These are phyloP conservation scores for Blastobotrys niveus DNA, from an alignment of 1,139 yeast species.

Conservation along the genomic window DNA sequence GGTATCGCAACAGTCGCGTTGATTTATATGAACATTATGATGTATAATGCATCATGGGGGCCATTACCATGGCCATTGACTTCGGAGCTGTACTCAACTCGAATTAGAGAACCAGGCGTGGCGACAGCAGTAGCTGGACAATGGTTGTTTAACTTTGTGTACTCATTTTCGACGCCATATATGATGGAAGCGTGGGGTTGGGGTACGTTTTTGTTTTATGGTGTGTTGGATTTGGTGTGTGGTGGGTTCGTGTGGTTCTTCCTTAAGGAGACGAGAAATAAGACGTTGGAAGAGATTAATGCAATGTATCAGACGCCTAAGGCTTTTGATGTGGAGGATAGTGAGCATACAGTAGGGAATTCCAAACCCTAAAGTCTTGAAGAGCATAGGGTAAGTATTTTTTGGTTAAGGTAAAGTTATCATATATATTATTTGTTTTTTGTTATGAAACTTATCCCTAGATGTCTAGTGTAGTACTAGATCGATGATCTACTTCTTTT, in stretches of 20 bases:
- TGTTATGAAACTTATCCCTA: no score
- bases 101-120: conserved; percentile 7
- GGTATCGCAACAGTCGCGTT: conserved; percentile 53
- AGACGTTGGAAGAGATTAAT: conserved; percentile 58
- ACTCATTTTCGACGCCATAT: conserved; percentile 6
- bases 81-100: conserved; percentile 47
- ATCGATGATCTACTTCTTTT: no score
- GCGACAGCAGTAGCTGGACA: conserved; percentile 1
- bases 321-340: not conserved
- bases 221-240: conserved; percentile 53
- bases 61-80: conserved; percentile 55
- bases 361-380: no score
- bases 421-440: no score
- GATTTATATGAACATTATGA: conserved; percentile 56
- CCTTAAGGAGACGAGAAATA: conserved; percentile 63
- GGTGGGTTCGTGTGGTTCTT: conserved; percentile 50
- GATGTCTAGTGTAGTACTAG: no score
- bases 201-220: conserved; percentile 57
- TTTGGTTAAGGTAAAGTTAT: no score
- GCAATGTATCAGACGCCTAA: not conserved
- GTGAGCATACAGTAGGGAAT: no score
- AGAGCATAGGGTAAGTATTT: no score
- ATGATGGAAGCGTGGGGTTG: conserved; percentile 17
- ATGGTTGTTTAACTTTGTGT: conserved; percentile 7
- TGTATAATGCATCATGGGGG: conserved; percentile 66